Evolutionary conservation across 257 asterid genomes (phyloP).

Genomic region (Thymus mandschuricus): DNA sequence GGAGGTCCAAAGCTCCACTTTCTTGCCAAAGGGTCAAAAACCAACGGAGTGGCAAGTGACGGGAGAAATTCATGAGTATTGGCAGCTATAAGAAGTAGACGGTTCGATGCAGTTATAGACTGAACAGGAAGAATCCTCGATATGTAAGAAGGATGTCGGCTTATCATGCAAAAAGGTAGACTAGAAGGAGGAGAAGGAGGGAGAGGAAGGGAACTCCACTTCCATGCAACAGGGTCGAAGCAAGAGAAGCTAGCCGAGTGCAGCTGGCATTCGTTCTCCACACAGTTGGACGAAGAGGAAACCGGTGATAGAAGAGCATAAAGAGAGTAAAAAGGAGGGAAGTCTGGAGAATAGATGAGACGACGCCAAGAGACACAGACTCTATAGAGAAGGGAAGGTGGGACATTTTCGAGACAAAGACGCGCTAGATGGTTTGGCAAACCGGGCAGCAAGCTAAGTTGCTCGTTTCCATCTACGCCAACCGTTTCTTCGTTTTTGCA

Average conservation of each 20-base stretch:
- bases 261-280: slow-evolving; percentile 11
- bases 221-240: slow-evolving; percentile 62
- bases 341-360: slow-evolving; percentile 54
- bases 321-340: slow-evolving; percentile 62
- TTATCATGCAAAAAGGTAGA: slow-evolving; percentile 45
- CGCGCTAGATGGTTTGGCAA: slow-evolving; percentile 71
- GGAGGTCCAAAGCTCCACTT: slow-evolving; percentile 71
- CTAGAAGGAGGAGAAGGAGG: slow-evolving; percentile 40
- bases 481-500: slow-evolving; percentile 30
- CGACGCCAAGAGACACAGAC: slow-evolving; percentile 77
- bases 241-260: slow-evolving; percentile 47
- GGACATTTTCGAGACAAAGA: slow-evolving; percentile 53
- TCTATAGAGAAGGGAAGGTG: slow-evolving; percentile 53
- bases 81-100: slow-evolving; percentile 55
- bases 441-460: slow-evolving; percentile 50
- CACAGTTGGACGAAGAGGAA: background rate
- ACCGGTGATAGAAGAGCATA: slow-evolving; percentile 46
- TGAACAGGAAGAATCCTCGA: slow-evolving; percentile 70
- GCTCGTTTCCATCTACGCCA: background rate
- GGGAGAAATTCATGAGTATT: slow-evolving; percentile 60
- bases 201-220: slow-evolving; percentile 57
- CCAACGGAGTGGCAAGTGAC: slow-evolving; percentile 52
- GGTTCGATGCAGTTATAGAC: slow-evolving; percentile 45
- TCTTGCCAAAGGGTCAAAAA: slow-evolving; percentile 52
- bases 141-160: slow-evolving; percentile 66